phyloP scores from a whole-genome alignment of 371 early-diverging fungal genomes.

The Mucor velutinosus region DNA sequence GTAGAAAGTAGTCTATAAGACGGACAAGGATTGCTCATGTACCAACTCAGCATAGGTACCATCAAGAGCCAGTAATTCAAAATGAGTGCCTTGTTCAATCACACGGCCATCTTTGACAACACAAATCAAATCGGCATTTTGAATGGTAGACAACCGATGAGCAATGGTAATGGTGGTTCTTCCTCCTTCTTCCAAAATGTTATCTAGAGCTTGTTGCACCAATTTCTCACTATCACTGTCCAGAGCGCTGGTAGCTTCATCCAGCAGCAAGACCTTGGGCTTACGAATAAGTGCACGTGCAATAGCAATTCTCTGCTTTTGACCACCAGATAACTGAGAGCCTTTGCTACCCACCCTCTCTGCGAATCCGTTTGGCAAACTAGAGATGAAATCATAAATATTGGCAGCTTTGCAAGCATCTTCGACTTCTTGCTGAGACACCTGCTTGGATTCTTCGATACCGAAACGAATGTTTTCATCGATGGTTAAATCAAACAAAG shows the following conservation, averaged over 20 bases:
- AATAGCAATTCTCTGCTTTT: slow-evolving; percentile 74
- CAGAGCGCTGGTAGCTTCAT: slow-evolving; percentile 96
- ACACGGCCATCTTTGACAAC: slow-evolving; percentile 77
- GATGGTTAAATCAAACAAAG: slow-evolving; percentile 77
- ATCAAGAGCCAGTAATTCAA: slow-evolving; percentile 57
- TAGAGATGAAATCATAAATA: slow-evolving; percentile 75
- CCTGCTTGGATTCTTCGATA: slow-evolving; percentile 38
- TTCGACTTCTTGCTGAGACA: slow-evolving; percentile 59
- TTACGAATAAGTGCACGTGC: slow-evolving; percentile 79
- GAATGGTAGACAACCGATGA: slow-evolving; percentile 75
- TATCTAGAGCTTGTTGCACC: slow-evolving; percentile 86
- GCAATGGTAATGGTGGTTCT: slow-evolving; percentile 75
- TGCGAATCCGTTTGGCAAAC: slow-evolving; percentile 73
- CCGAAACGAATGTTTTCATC: slow-evolving; percentile 81
- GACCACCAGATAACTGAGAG: slow-evolving; percentile 71
- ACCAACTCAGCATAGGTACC: slow-evolving; percentile 39
- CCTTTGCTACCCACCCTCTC: slow-evolving; percentile 82
- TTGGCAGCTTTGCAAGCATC: slow-evolving; percentile 70
- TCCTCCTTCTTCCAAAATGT: slow-evolving; percentile 60
- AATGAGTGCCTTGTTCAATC: slow-evolving; percentile 83
- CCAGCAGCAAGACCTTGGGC: slow-evolving; percentile 85
- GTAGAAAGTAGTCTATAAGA: slow-evolving; percentile 4
- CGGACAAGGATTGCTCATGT: slow-evolving; percentile 34
- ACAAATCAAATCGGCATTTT: slow-evolving; percentile 74
- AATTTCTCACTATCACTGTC: slow-evolving; percentile 87